phyloP scores from a whole-genome alignment of 129 eudicot genomes.

The Flaveria bidentis region DNA sequence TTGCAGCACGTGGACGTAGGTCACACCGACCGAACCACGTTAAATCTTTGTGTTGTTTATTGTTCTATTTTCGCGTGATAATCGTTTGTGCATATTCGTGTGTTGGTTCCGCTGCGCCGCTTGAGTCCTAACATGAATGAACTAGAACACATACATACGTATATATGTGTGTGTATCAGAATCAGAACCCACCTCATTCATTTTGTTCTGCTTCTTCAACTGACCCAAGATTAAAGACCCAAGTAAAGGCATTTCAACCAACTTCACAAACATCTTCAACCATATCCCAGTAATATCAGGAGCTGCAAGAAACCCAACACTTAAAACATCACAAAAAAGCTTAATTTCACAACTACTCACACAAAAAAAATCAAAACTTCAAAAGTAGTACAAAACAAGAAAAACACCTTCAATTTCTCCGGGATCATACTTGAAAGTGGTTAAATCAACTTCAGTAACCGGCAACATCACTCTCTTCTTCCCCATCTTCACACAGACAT shows the following conservation, averaged over 20 bases:
- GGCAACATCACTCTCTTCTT: constrained; percentile 71
- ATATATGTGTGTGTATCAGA: neutral
- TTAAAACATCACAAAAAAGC: constrained; percentile 3
- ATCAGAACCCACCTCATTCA: constrained; percentile 49
- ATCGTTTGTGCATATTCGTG: too few relatives aligned
- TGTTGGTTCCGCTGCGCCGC: too few relatives aligned
- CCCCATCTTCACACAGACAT: constrained; percentile 56
- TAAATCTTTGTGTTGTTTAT: too few relatives aligned
- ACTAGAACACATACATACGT: neutral
- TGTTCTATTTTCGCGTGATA: too few relatives aligned
- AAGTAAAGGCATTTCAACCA: constrained; percentile 57
- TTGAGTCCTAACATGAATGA: too few relatives aligned
- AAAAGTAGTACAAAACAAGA: neutral
- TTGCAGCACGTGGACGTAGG: too few relatives aligned
- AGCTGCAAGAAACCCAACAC: constrained; percentile 50
- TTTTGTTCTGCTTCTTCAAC: constrained; percentile 74
- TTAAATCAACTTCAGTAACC: constrained; percentile 60
- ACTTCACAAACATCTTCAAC: constrained; percentile 52
- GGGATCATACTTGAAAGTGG: constrained; percentile 52
- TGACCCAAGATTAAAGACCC: constrained; percentile 53
- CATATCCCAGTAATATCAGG: constrained; percentile 65
- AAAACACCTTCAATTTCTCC: constrained; percentile 51
- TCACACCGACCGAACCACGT: too few relatives aligned
- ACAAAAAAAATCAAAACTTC: neutral
- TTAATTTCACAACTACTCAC: constrained; percentile 1